Conservation (phyloP, 2,329 filamentous ascomycete species). For the Aspergillus nomiae region DNA sequence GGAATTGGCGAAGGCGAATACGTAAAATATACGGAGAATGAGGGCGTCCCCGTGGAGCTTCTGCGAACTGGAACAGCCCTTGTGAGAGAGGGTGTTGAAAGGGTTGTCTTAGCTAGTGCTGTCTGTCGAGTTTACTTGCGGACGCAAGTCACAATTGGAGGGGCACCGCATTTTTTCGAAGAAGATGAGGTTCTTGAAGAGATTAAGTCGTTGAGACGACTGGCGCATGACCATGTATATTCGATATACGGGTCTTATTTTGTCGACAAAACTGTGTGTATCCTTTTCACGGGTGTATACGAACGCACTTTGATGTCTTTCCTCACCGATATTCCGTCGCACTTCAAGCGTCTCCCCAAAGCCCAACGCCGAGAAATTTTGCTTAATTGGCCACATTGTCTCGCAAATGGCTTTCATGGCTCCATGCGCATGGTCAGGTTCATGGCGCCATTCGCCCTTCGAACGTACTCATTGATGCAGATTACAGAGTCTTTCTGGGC, state of each 20-base stretch:
- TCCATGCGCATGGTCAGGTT: conserved; percentile 57
- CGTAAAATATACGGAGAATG: conserved; percentile 60
- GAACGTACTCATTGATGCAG: conserved; percentile 60
- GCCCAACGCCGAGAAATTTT: conserved; percentile 43
- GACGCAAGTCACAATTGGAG: conserved; percentile 41
- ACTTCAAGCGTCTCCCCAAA: conserved; percentile 46
- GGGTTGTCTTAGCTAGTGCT: conserved; percentile 41
- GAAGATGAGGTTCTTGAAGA: conserved; percentile 44
- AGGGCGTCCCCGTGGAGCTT: conserved; percentile 61
- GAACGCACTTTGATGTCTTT: conserved; percentile 47
- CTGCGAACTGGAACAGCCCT: conserved; percentile 44
- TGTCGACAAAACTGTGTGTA: conserved; percentile 44
- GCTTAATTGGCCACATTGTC: conserved; percentile 51
- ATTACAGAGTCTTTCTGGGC: conserved; percentile 59
- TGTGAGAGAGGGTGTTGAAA: conserved; percentile 43
- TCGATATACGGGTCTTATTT: conserved; percentile 50
- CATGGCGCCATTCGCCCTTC: conserved; percentile 62
- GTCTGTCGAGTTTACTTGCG: conserved; percentile 40
- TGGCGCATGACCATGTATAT: conserved; percentile 47
- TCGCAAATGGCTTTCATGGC: conserved; percentile 57
- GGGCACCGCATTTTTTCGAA: conserved; percentile 39
- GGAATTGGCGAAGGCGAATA: conserved; percentile 59
- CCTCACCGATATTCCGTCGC: conserved; percentile 43
- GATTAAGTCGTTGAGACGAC: conserved; percentile 38
- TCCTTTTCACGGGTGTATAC: conserved; percentile 44